These are phyloP conservation scores for Rostrohypoxylon terebratum DNA, from an alignment of 495 filamentous ascomycete species.

Conservation along the genomic window DNA sequence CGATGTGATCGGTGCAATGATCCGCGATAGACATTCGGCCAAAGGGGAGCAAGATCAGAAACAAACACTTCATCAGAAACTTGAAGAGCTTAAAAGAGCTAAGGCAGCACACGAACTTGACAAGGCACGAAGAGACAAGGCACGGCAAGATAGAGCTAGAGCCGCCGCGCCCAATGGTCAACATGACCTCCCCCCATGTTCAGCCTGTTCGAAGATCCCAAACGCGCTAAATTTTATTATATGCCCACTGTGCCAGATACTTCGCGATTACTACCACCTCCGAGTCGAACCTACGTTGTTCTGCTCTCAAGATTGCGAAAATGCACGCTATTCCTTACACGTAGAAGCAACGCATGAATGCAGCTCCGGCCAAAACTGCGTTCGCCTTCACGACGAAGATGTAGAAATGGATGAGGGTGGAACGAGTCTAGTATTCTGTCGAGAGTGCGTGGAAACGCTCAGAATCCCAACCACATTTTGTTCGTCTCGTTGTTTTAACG, in stretches of 20 bases:
- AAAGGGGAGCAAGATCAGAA: constrained; percentile 51
- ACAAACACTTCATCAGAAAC: constrained; percentile 50
- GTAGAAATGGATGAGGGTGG: constrained; percentile 41
- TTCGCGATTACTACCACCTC: constrained; percentile 45
- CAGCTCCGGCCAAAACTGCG: constrained; percentile 41
- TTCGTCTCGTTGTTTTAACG: constrained; percentile 53
- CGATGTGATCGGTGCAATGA: constrained; percentile 53
- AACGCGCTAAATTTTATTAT: constrained; percentile 47
- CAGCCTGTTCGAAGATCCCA: constrained; percentile 50
- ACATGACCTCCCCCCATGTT: constrained; percentile 53
- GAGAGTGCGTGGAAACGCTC: constrained; percentile 54
- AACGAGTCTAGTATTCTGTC: constrained; percentile 50
- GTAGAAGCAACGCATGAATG: constrained; percentile 42
- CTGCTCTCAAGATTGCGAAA: constrained; percentile 58
- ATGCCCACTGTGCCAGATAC: constrained; percentile 58
- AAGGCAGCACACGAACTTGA: constrained; percentile 57
- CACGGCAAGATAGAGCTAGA: constrained; percentile 49
- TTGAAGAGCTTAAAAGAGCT: constrained; percentile 58
- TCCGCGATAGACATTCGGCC: constrained; percentile 52
- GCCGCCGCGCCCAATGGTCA: constrained; percentile 43
- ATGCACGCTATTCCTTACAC: constrained; percentile 52
- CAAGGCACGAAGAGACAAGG: constrained; percentile 53
- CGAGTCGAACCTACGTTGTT: constrained; percentile 51
- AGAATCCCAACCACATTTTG: constrained; percentile 55
- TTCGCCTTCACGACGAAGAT: constrained; percentile 40